These are phyloP conservation scores for Geoglossum cookeanum DNA, from an alignment of 2,329 filamentous ascomycete species.

Conservation along the genomic window DNA sequence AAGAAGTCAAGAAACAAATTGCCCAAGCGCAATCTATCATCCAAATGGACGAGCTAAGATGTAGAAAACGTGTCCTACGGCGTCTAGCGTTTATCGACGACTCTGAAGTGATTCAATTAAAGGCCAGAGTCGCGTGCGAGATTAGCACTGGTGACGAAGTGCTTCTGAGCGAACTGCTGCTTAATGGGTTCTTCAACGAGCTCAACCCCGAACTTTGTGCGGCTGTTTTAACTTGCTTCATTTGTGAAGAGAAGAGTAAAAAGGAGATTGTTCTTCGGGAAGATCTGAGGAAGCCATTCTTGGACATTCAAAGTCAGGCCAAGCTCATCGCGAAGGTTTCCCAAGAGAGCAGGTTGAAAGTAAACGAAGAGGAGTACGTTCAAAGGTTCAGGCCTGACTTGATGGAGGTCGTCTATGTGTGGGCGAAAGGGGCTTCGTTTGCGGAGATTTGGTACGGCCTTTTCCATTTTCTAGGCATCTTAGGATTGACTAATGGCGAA, in stretches of 20 bases:
- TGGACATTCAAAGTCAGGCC: conserved; percentile 74
- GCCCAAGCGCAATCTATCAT: conserved; percentile 68
- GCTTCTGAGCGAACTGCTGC: conserved; percentile 78
- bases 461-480: not conserved
- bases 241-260: conserved; percentile 91
- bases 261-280: conserved; percentile 54
- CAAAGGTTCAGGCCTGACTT: conserved; percentile 80
- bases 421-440: conserved; percentile 81
- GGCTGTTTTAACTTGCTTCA: conserved; percentile 76
- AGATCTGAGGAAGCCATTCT: conserved; percentile 67
- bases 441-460: conserved; percentile 75
- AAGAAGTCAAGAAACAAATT: conserved; percentile 74
- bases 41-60: conserved; percentile 90
- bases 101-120: conserved; percentile 83
- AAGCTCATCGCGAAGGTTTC: conserved; percentile 81
- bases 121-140: conserved; percentile 92
- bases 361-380: conserved; percentile 93
- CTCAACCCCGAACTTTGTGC: conserved; percentile 74
- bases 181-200: conserved; percentile 97
- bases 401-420: conserved; percentile 89
- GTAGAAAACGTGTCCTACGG: conserved; percentile 82
- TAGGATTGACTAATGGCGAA: not conserved
- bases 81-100: conserved; percentile 94
- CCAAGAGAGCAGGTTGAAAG: conserved; percentile 75
- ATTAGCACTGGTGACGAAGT: conserved; percentile 95